These are phyloP conservation scores for Nannochloropsis gaditana DNA, from an alignment of 108 stramenopile species.

Conservation along the genomic window DNA sequence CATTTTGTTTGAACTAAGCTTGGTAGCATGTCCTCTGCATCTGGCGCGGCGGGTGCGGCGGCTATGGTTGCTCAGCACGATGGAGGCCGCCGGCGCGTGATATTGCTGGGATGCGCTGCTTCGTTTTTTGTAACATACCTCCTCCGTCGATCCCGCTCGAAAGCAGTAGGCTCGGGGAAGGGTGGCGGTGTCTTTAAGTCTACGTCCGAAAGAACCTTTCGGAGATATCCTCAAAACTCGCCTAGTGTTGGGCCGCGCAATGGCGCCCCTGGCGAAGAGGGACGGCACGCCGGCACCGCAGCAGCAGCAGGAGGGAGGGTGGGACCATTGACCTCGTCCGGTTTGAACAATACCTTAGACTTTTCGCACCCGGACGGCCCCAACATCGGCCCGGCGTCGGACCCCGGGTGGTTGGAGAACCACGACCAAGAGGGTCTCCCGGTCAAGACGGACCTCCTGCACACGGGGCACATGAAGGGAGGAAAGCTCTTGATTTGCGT, in stretches of 20 bases:
- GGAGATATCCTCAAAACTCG: neutral
- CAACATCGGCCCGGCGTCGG: conserved; percentile 41
- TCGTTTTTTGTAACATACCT: neutral
- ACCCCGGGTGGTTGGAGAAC: conserved; percentile 30
- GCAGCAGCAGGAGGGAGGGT: neutral
- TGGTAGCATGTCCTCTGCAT: too few relatives aligned
- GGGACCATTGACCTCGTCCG: conserved; percentile 7
- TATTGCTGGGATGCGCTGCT: neutral
- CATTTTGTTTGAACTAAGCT: too few relatives aligned
- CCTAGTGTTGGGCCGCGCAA: neutral
- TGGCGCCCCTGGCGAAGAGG: neutral
- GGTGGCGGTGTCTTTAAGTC: neutral
- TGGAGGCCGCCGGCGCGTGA: neutral
- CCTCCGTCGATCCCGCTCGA: neutral
- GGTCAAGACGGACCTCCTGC: conserved; percentile 44
- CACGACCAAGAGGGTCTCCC: neutral
- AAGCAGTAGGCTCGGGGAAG: neutral
- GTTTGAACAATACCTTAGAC: neutral
- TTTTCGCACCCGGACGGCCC: conserved; percentile 47
- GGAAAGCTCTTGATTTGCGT: conserved; percentile 63
- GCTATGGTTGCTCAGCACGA: neutral
- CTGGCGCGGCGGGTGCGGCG: too few relatives aligned
- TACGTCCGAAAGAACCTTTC: neutral
- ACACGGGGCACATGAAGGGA: conserved; percentile 57
- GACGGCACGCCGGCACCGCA: neutral